Evolutionary conservation across 345 rosid species (phyloP).

Genomic region (Lepidium didymum): DNA sequence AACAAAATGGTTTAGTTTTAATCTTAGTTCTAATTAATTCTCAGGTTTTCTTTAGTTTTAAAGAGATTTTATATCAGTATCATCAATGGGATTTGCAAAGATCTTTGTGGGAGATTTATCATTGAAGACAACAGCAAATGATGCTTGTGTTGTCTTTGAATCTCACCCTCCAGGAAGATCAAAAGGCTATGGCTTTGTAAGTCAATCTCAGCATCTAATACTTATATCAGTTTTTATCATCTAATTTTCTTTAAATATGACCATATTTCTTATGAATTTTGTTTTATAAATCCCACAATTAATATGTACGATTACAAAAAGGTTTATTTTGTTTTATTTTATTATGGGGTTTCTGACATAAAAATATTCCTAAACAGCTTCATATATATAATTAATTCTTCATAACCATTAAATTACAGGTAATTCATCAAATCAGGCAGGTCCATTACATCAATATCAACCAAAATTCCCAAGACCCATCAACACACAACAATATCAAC

Average conservation of each 20-base stretch:
- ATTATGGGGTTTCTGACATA: no score
- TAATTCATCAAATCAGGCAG: background rate
- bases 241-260: background rate
- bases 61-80: no score
- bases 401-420: background rate
- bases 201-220: no score
- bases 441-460: background rate
- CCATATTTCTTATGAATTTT: background rate
- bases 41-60: background rate
- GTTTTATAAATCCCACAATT: background rate
- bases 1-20: no score
- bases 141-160: constrained; percentile 7
- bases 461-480: background rate
- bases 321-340: background rate
- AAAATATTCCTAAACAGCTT: background rate
- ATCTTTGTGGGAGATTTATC: constrained; percentile 16
- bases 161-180: background rate
- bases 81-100: no score
- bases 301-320: background rate
- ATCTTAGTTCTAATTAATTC: background rate
- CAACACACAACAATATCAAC: no score
- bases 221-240: background rate
- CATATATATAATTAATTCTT: no score
- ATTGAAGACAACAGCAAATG: background rate
- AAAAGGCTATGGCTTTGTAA: constrained; percentile 25